Base-by-base conservation (phyloP, 139 green algal species). In the Chlorella sp. region DNA sequence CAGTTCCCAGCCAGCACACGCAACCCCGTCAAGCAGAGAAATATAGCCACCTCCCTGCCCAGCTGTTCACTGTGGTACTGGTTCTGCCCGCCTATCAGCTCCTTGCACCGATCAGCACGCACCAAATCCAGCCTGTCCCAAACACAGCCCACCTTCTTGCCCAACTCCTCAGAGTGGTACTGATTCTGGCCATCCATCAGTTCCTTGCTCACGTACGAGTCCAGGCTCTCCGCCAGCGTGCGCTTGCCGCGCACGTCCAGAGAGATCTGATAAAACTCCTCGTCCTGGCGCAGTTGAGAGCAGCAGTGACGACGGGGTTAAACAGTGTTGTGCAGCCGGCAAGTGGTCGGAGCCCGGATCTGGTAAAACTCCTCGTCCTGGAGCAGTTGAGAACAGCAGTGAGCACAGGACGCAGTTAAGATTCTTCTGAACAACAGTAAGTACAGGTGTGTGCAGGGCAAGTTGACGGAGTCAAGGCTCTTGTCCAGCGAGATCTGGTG, bases 101-200 rank as follows among this genome's bases (percentile, higher is more conserved):
- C 5, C 70, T 54, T 54, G 46, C 46, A 17, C 74, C n/a, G n/a
- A n/a, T n/a, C n/a, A n/a, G n/a, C n/a, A n/a, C n/a, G n/a, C n/a
- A n/a, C n/a, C n/a, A n/a, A n/a, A n/a, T n/a, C n/a, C n/a, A n/a
- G n/a, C 20, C n/a, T 30, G 5, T 48, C 13, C 17, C 46, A 38
- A 46, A 46, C 51, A 14, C 14, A 44, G 41, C 76, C 32, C 73
- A 97, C 94, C 81, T 95, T 95, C 40, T 84, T 85, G 9, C 91
- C 91, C 51, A 95, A 87, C 76, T 95, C 84, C 73, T 97, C 94
- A 80, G 93, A 97, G 56, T 92, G 83, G 86, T 97, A 98, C 41
- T 95, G 93, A 86, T 98, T 98, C 85, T 98, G 93, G n/a, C 95
- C 96, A 87, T 98, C 94, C 91, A 98, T 95, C 75, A 98, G 89